Conservation (phyloP, 78 protist species). For the Goniomonas avonlea region DNA sequence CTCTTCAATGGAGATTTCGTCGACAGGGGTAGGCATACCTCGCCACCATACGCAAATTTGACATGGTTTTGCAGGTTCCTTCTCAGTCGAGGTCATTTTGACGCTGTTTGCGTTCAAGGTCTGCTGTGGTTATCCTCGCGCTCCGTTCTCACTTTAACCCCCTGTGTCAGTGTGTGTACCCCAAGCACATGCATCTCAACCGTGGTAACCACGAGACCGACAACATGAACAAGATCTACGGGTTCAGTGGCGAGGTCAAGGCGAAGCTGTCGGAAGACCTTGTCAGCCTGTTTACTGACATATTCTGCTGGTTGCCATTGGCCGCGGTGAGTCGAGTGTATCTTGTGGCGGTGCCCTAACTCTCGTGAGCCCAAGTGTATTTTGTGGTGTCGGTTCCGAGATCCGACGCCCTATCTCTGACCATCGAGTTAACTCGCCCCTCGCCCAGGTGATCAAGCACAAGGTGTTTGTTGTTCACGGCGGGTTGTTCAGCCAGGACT, state of each 20-base stretch:
- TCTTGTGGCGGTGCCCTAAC: too few species aligned
- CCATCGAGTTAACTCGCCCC: too few species aligned
- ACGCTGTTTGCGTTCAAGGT: slow-evolving; percentile 67
- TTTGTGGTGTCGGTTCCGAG: too few species aligned
- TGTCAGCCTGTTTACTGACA: background rate
- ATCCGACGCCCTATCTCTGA: background rate
- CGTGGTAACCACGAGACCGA: slow-evolving; percentile 89
- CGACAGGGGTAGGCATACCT: slow-evolving; percentile 54
- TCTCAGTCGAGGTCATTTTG: slow-evolving; percentile 68
- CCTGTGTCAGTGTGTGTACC: background rate
- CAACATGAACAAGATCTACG: slow-evolving; percentile 79
- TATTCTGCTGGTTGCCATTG: too few species aligned
- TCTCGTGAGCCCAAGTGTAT: too few species aligned
- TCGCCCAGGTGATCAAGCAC: background rate
- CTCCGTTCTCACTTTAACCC: too few species aligned
- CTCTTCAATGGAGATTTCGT: slow-evolving; percentile 90
- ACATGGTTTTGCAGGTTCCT: too few species aligned
- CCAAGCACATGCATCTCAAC: slow-evolving; percentile 32
- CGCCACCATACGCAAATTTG: too few species aligned
- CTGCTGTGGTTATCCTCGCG: slow-evolving; percentile 53
- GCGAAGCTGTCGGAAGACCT: background rate
- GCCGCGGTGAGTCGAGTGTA: slow-evolving; percentile 22
- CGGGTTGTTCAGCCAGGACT: slow-evolving; percentile 74
- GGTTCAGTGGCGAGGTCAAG: slow-evolving; percentile 86
- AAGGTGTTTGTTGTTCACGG: slow-evolving; percentile 71